Conservation (phyloP, 2,329 filamentous ascomycete species). For the Talaromyces sp. region DNA sequence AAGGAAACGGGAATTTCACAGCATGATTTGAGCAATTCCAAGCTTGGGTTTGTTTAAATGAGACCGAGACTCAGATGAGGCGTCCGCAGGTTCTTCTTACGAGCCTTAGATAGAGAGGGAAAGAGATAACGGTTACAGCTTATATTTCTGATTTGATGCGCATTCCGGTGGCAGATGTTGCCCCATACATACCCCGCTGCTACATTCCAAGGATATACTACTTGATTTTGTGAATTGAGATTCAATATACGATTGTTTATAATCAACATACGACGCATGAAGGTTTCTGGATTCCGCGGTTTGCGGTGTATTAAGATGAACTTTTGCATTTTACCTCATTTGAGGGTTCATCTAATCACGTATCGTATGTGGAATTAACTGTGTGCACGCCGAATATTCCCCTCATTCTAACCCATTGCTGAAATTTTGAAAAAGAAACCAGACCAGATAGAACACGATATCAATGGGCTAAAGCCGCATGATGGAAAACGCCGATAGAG, state of each 20-base stretch:
- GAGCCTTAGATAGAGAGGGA: too few relatives aligned
- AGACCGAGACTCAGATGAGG: too few relatives aligned
- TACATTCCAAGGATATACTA: constrained; percentile 1
- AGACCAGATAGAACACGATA: neutral
- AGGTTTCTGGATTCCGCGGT: too few relatives aligned
- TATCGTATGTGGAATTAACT: constrained; percentile 1
- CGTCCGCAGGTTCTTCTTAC: too few relatives aligned
- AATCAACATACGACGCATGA: too few relatives aligned
- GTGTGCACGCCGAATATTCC: constrained; percentile 1
- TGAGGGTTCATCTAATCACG: constrained; percentile 6
- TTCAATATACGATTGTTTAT: too few relatives aligned
- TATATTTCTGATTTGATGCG: neutral
- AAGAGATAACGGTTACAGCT: neutral
- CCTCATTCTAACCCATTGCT: neutral
- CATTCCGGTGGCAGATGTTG: constrained; percentile 3
- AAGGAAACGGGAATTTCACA: constrained; percentile 27
- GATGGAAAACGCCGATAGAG: constrained; percentile 6
- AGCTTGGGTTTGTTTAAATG: neutral
- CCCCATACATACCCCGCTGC: constrained; percentile 7
- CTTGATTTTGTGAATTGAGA: neutral
- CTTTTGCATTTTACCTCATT: constrained; percentile 6
- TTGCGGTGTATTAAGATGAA: neutral
- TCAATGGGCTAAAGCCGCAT: neutral
- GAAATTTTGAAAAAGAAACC: neutral
- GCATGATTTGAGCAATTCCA: neutral